Percentiles rank a stretch among this genome's conserved stretches.
These are phyloP conservation scores for Microsporum audouinii DNA, from an alignment of 2,329 filamentous ascomycete species.

Conservation along the genomic window DNA sequence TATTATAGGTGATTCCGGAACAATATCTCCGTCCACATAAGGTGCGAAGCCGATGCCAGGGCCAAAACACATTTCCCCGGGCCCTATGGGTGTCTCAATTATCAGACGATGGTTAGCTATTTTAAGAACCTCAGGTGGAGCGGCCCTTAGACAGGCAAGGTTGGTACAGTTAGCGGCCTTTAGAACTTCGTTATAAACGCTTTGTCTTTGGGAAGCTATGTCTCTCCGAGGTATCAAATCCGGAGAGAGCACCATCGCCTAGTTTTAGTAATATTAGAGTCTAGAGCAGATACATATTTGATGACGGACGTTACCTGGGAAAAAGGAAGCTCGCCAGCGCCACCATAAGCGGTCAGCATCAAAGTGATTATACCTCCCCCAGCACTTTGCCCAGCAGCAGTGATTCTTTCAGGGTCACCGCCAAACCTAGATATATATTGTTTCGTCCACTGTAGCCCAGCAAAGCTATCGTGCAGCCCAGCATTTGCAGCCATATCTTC, in stretches of 20 bases:
- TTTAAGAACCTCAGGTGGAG: neutral
- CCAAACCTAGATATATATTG: constrained; percentile 11
- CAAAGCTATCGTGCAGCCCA: constrained; percentile 8
- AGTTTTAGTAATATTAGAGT: neutral
- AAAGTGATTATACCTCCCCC: constrained; percentile 7
- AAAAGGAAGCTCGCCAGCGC: neutral
- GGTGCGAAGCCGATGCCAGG: neutral
- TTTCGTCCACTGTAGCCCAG: constrained; percentile 8
- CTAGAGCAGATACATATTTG: neutral
- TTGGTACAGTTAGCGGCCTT: neutral
- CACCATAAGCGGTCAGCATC: constrained; percentile 2
- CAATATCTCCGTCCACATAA: neutral
- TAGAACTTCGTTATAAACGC: neutral
- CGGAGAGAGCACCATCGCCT: neutral
- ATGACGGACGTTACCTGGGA: neutral
- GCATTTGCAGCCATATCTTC: constrained; percentile 9
- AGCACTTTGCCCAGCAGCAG: constrained; percentile 7
- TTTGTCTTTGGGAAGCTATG: neutral
- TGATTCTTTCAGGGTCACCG: constrained; percentile 9
- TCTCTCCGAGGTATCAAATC: neutral
- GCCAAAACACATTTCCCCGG: neutral
- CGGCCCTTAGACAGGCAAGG: neutral
- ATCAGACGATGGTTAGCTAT: neutral
- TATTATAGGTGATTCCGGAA: neutral
- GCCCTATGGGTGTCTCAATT: neutral